phyloP scores from a whole-genome alignment of 2,329 filamentous ascomycete species.

The Paecilomyces sp. region DNA sequence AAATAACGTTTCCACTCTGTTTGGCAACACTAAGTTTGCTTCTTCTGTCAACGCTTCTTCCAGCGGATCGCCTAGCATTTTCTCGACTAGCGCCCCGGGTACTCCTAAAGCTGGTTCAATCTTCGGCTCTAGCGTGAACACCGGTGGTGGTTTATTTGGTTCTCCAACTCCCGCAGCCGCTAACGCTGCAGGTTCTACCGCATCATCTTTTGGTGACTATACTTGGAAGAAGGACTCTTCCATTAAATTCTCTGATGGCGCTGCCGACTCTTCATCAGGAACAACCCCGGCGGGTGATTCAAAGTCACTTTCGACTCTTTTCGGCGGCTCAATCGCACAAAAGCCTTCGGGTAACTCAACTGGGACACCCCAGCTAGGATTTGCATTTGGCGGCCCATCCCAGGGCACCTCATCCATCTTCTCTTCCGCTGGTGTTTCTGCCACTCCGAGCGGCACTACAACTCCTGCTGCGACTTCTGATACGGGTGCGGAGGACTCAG shows the following conservation, averaged over 20 bases:
- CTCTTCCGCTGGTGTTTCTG: conserved; percentile 27
- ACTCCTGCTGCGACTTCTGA: conserved; percentile 42
- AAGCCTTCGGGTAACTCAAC: conserved; percentile 7
- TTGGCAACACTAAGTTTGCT: conserved; percentile 17
- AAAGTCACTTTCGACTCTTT: conserved; percentile 23
- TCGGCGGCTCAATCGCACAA: conserved; percentile 13
- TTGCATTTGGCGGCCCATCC: conserved; percentile 31
- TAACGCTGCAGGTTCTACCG: conserved; percentile 7
- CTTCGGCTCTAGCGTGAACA: conserved; percentile 10
- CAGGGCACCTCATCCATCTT: conserved; percentile 14
- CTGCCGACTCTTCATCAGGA: conserved; percentile 14
- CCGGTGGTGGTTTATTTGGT: conserved; percentile 21
- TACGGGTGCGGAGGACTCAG: conserved; percentile 30
- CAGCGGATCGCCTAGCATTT: conserved; percentile 16
- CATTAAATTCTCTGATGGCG: conserved; percentile 40
- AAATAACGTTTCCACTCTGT: conserved; percentile 12
- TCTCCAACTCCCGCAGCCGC: conserved; percentile 15
- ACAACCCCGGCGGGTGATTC: conserved; percentile 13
- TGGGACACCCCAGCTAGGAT: conserved; percentile 22
- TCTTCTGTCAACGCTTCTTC: conserved; percentile 18
- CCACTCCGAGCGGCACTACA: conserved; percentile 35
- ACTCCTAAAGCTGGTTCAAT: conserved; percentile 9
- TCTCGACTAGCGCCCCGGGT: conserved; percentile 7
- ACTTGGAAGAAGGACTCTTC: conserved; percentile 43
- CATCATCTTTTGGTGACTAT: conserved; percentile 25